Base-by-base conservation (phyloP, 2,329 filamentous ascomycete species). In the Cladosporium sp. region DNA sequence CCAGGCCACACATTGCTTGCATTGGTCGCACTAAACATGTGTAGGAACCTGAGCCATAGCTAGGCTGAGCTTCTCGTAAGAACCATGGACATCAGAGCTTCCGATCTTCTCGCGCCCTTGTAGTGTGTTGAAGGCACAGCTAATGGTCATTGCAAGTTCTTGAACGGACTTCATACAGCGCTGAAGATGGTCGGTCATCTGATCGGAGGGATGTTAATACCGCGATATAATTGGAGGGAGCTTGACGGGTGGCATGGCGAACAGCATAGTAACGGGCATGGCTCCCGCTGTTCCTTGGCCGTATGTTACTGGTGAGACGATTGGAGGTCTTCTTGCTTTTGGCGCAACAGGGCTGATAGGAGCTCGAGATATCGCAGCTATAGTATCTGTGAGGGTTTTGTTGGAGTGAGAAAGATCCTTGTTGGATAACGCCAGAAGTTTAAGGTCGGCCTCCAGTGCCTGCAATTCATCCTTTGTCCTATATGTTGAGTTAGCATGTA, bases 381-480 rank as follows among this genome's bases (percentile, higher is more conserved):
- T 46, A 2, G 60, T 63, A 3, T 63, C 60, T 6, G 34, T 43
- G 4, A 63, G 14, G 11, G 11, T 56, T 11, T 63, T 63, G 60
- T 63, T 63, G 4, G 49, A 39, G 3, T 46, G 32, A 14, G 49
- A 56, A 23, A 63, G 48, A 25, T 39, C 49, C 8, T 32, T 46
- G 49, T 63, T 63, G 10, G 60, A 32, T 18, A 63, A 13, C 8
- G 36, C 49, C 6, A 63, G 60, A 28, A 39, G 18, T n/a, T 46
- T 51, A 2, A 63, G 49, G 21, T 63, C 18, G 13, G 49, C 49
- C 34, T 63, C 60, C 7, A 63, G 18, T 8, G 48, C 49, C 21
- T 53, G 34, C 2, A 63, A 21, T 25, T 63, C 60, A 32, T 63
- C 60, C 23, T 63, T 63, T 5, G 60, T 63, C 16, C 60, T 63